Conservation (phyloP, 805 yeast species). For the Brettanomyces naardenensis region DNA sequence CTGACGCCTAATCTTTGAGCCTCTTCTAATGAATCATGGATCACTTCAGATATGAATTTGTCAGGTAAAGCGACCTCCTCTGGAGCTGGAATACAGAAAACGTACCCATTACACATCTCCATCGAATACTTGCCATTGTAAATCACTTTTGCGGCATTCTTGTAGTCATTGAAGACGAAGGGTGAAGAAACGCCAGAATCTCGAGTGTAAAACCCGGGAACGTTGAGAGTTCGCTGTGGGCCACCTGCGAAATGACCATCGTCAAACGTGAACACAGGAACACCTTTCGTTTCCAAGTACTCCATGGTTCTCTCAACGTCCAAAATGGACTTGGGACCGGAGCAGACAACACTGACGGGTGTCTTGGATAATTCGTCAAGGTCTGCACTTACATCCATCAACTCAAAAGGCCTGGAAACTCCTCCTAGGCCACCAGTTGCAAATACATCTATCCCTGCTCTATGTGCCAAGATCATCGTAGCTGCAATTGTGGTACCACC, state of each 20-base stretch:
- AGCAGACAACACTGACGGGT: constrained; percentile 83
- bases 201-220: constrained; percentile 79
- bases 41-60: constrained; percentile 43
- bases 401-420: constrained; percentile 72
- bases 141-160: constrained; percentile 58
- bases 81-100: constrained; percentile 84
- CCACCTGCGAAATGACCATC: constrained; percentile 31
- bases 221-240: constrained; percentile 28
- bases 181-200: constrained; percentile 73
- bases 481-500: constrained; percentile 92
- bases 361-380: constrained; percentile 77
- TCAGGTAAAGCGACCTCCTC: constrained; percentile 48
- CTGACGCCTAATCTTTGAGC: constrained; percentile 44
- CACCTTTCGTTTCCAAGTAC: constrained; percentile 86
- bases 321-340: constrained; percentile 83
- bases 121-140: constrained; percentile 37
- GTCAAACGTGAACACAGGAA: constrained; percentile 59
- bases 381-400: constrained; percentile 80
- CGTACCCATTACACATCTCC: constrained; percentile 55
- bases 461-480: constrained; percentile 73
- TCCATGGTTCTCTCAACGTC: constrained; percentile 80
- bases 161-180: constrained; percentile 43
- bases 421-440: constrained; percentile 96
- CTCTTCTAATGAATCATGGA: constrained; percentile 47
- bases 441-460: constrained; percentile 75